Percentiles rank a stretch among this genome's conserved stretches.
These are phyloP conservation scores for Aspergillus homomorphus DNA, from an alignment of 495 filamentous ascomycete genomes.

Conservation along the genomic window DNA sequence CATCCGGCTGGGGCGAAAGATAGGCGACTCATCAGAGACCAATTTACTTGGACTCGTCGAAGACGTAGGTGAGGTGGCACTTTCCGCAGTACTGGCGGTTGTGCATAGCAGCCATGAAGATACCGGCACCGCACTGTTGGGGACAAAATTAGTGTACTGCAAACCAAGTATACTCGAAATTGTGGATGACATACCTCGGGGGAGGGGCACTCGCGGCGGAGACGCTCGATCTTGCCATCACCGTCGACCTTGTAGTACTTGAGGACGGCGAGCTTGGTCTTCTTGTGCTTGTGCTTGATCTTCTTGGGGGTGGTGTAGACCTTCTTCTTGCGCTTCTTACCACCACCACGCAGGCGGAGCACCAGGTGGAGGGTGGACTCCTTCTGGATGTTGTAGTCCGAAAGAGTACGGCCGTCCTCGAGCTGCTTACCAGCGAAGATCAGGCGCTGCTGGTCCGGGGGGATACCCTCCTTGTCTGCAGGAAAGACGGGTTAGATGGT, in stretches of 20 bases:
- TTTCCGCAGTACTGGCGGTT: conserved; percentile 99
- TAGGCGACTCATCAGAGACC: conserved; percentile 24
- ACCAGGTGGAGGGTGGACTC: conserved; percentile 99
- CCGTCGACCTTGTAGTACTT: conserved; percentile 99
- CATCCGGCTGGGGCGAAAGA: conserved; percentile 20
- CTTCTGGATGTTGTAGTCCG: conserved; percentile 99
- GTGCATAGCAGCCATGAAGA: conserved; percentile 99
- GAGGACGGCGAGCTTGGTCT: conserved; percentile 98
- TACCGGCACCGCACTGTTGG: conserved; percentile 91
- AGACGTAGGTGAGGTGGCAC: conserved; percentile 99
- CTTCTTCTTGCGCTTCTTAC: conserved; percentile 99
- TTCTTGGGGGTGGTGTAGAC: conserved; percentile 99
- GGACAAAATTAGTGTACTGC: conserved; percentile 16
- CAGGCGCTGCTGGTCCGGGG: conserved; percentile 99
- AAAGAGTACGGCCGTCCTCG: conserved; percentile 97
- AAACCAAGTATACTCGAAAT: background rate
- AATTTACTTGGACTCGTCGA: conserved; percentile 75
- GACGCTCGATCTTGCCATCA: conserved; percentile 99
- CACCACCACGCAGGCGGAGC: conserved; percentile 91
- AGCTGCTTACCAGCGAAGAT: conserved; percentile 99
- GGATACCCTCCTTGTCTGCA: conserved; percentile 98
- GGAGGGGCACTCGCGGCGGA: conserved; percentile 92
- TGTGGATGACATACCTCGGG: conserved; percentile 66
- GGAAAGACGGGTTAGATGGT: conserved; percentile 11
- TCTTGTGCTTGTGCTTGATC: conserved; percentile 99